Base-by-base conservation (phyloP, 257 asterid species). In the Prunella vulgaris region DNA sequence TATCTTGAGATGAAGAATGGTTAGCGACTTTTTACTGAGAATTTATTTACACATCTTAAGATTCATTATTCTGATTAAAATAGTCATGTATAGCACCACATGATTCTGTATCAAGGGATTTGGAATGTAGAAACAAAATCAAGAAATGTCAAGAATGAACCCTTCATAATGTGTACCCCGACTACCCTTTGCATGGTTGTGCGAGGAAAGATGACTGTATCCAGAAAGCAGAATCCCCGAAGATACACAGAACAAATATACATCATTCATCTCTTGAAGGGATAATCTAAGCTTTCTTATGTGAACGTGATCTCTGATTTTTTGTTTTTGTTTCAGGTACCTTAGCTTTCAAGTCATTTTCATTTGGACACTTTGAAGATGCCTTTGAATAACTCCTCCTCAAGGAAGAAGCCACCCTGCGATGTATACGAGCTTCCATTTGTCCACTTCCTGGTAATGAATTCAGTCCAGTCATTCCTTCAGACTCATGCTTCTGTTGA, bases 311-410 rank as follows among this genome's bases (percentile, higher is more conserved):
- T 35, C 85, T 84, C 53, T 84, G 95, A 67, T 89, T 86, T 74
- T 81, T 82, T 30, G 83, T 74, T 79, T 89, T 82, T 67, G 90
- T 92, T 81, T 86, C 95, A 21, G 79, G 67, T 35, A 89, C 81
- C 81, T 87, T 89, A 17, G 86, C 77, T 87, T 80, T 89, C 56
- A 86, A 59, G 14, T 14, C 17, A 12, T 44, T 44, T 44, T 44
- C 51, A 44, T 0, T 5, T 1, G 5, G 7, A 44, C 18, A 44
- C 15, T 44, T 32, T 6, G 37, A 32, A 35, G 42, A 7, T 35
- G 42, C 42, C 42, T 33, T 33, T 33, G 38, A 33, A 33, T 30
- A 30, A 30, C 33, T 30, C 33, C 33, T 30, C 33, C 28, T 25
- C 28, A 30, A 3, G 5, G 33, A 5, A 30, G 33, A 30, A 30